phyloP scores from a whole-genome alignment of 192 early-diverging fungal species.

The Backusella morwellensis region DNA sequence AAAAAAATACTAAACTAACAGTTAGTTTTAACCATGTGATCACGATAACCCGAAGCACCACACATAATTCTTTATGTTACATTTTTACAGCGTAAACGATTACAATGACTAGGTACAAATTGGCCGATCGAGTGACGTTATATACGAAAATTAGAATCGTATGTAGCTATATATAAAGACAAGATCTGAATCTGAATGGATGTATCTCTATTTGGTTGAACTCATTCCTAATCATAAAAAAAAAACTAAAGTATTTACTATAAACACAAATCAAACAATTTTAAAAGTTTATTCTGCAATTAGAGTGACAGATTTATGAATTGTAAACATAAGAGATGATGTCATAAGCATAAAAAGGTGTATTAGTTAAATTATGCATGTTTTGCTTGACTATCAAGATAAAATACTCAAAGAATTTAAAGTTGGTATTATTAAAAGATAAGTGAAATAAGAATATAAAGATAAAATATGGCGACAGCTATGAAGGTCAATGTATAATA shows the following conservation, averaged over 20 bases:
- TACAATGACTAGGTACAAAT: not conserved
- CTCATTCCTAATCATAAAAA: no score
- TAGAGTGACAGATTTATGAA: not conserved
- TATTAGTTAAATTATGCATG: not conserved
- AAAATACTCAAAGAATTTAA: not conserved
- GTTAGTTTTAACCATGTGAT: no score
- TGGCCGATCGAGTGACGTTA: not conserved
- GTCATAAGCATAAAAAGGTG: not conserved
- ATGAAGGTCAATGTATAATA: not conserved
- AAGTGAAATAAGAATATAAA: not conserved
- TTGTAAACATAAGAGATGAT: not conserved
- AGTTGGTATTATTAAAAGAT: not conserved
- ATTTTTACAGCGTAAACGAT: not conserved
- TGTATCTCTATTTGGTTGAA: no score
- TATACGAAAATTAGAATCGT: not conserved
- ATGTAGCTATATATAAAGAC: not conserved
- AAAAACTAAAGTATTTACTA: not conserved
- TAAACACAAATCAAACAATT: not conserved
- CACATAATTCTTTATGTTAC: no score
- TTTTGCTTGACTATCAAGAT: not conserved
- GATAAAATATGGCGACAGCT: not conserved
- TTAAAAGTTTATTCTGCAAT: not conserved
- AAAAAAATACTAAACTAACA: no score
- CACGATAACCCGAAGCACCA: no score
- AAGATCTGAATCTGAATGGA: not conserved